Base-by-base conservation (phyloP, 2,329 filamentous ascomycete genomes). In the Claviceps sorghi region DNA sequence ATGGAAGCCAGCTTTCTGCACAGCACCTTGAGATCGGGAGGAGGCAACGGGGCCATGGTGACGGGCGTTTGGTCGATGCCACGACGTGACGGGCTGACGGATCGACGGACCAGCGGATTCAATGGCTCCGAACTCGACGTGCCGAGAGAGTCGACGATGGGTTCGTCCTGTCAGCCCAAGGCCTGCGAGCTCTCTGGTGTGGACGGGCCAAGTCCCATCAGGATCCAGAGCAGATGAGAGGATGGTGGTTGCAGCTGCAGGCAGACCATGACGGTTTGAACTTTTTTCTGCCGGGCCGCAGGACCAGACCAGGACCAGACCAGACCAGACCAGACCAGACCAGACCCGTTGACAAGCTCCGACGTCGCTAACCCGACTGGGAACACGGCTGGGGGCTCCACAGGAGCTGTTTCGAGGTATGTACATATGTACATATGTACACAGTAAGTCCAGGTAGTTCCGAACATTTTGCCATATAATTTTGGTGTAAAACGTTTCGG, bases 1-100 rank as follows among this genome's bases (percentile, higher is more conserved):
- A 85, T 83, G 1, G 85, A 82, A 1, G 83, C 82, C 58, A 96
- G 73, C 57, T 82, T 80, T 55, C 81, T 79, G 60, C 80, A 86
- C 45, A 88, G 71, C 49, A 82, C 76, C 55, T 77, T 74, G 17
- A 88, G 72, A 59, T 84, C 80, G 42, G 80, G 71, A 6, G 74
- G 71, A 66, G 61, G 44, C 30, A 52, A 19, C 4, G 48, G 17
- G 17, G 51, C 51, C 53, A 55, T 55, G 34, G 36, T 19, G 41
- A 19, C 21, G 11, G 44, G 38, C 22, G 26, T 19, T 48, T 10
- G 38, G 38, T 26, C 26, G 26, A 26, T 26, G 26, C 5, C 26
- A 19, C n/a, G 38, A 7, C 43, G 10, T 26, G 48, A 41, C 7
- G 22, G 41, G n/a, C 19, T n/a, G 11, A 6, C 10, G 26, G 26